Evolutionary conservation across 352 stramenopile species (phyloP), one percentile per base, ranked within the genome.

Genomic region (Pythium dissimile): DNA sequence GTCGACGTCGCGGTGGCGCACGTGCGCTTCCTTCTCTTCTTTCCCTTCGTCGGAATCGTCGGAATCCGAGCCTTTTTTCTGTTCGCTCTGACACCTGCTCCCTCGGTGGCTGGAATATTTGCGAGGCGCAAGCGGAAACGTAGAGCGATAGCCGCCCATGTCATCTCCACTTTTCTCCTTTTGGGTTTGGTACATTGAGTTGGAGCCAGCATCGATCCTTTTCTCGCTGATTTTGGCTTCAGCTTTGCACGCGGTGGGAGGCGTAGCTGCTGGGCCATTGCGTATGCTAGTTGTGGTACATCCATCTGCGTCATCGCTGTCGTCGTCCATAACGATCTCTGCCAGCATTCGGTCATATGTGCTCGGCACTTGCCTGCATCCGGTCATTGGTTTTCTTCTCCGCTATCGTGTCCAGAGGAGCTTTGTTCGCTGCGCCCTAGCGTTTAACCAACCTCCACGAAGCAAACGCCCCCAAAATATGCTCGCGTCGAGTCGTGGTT

Each of bases 271-370:
- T 18, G 20, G 15, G 0, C 27, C 3, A n/a, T n/a, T n/a, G n/a
- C n/a, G n/a, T n/a, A n/a, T n/a, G n/a, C n/a, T n/a, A n/a, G n/a
- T n/a, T n/a, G n/a, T n/a, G n/a, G n/a, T n/a, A n/a, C n/a, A n/a
- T n/a, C 3, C 21, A 20, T n/a, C 3, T 23, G 3, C 1, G 12
- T 58, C 31, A 6, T 54, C 48, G 41, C 35, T 46, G 6, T 53
- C 49, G 6, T 56, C 54, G 6, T 52, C 41, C 32, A 42, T 41
- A 7, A 50, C 54, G 18, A 69, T 54, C 54, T 69, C 62, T 27
- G 48, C 62, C 35, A 69, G 31, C 62, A 69, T 69, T 15, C 21
- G 46, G 16, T 68, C 61, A 23, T 63, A 68, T 9, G 61, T 44
- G 1, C 52, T 50, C 31, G 39, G n/a, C 10, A 44, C 26, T 11